Evolutionary conservation across 139 green algal genomes (phyloP), one percentile per base, ranked within the genome.

Genomic region (Closterium sp.): DNA sequence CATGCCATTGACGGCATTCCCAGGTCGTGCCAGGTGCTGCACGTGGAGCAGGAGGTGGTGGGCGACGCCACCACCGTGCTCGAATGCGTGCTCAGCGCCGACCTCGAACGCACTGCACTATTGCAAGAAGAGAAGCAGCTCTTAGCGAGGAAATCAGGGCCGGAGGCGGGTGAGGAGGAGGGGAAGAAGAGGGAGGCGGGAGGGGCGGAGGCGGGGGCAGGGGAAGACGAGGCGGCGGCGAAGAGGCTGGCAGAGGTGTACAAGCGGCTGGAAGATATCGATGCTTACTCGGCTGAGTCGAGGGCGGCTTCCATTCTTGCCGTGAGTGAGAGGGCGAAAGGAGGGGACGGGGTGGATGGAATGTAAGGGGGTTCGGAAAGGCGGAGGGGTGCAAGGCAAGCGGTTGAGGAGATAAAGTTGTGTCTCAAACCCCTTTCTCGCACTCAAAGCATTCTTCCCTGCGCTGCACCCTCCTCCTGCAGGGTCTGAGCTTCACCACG

Each of bases 21-120:
- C 0, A n/a, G 38, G 12, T 90, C 33, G 66, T 93, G 84, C 64
- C 89, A 94, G 76, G 91, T 96, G 55, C 92, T 96, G 34, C 94
- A 96, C 84, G 95, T 96, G 43, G 95, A 96, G 92, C 95, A 96
- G 90, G 95, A 96, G 87, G 91, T 94, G 87, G 33, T 33, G 31
- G 93, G 94, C 30, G 94, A 94, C 86, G 89, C 93, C 32, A 93
- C 25, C 16, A 92, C 93, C 21, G 95, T 93, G 88, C 84, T 96
- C 6, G 83, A 96, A 85, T 93, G 95, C 31, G 94, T 96, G 33
- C 33, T 96, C 31, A 86, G 90, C 5, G 88, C 84, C 32, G 94
- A 96, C 86, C 55, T 92, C 33, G 94, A 96, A 91, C 89, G 94
- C 35, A 55, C 64, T 12, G 89, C 83, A 28, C 91, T 96, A 9